phyloP scores from a whole-genome alignment of 2,329 filamentous ascomycete genomes.

The Lasiodiplodia gonubiensis region DNA sequence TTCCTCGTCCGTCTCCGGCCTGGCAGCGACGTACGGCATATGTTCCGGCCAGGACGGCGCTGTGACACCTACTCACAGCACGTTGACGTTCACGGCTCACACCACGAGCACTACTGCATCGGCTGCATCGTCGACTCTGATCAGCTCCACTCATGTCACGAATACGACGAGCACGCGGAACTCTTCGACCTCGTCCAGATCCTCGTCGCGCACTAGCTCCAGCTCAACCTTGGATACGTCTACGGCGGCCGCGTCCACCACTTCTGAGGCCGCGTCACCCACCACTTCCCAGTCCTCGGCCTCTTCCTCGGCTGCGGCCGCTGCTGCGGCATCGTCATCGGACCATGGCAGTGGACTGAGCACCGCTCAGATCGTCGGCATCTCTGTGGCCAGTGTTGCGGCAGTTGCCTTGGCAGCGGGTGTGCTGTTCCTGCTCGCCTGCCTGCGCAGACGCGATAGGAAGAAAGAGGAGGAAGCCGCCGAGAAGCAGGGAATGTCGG shows the following conservation, averaged over 20 bases:
- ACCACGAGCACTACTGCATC: conserved; percentile 20
- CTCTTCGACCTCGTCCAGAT: conserved; percentile 12
- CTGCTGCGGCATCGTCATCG: conserved; percentile 28
- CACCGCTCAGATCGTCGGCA: conserved; percentile 47
- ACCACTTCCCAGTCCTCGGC: conserved; percentile 32
- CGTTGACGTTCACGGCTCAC: conserved; percentile 38
- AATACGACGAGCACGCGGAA: conserved; percentile 9
- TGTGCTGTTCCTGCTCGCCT: conserved; percentile 46
- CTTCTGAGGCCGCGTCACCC: conserved; percentile 39
- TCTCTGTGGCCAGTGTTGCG: conserved; percentile 45
- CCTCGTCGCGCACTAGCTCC: conserved; percentile 17
- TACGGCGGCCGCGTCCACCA: conserved; percentile 30
- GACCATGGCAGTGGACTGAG: conserved; percentile 36
- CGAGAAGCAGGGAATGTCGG: conserved; percentile 23
- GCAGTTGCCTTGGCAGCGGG: conserved; percentile 46
- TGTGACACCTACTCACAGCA: conserved; percentile 45
- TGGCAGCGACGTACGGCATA: conserved; percentile 42
- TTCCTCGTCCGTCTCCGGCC: conserved; percentile 4
- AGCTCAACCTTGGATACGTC: not conserved
- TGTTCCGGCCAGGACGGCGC: conserved; percentile 44
- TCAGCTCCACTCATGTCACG: not conserved
- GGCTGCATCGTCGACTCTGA: conserved; percentile 5
- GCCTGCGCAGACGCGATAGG: conserved; percentile 43
- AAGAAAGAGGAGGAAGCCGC: conserved; percentile 33
- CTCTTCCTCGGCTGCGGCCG: not conserved